Conservation (phyloP, 2,329 filamentous ascomycete genomes). For the Colletotrichum tofieldiae region DNA sequence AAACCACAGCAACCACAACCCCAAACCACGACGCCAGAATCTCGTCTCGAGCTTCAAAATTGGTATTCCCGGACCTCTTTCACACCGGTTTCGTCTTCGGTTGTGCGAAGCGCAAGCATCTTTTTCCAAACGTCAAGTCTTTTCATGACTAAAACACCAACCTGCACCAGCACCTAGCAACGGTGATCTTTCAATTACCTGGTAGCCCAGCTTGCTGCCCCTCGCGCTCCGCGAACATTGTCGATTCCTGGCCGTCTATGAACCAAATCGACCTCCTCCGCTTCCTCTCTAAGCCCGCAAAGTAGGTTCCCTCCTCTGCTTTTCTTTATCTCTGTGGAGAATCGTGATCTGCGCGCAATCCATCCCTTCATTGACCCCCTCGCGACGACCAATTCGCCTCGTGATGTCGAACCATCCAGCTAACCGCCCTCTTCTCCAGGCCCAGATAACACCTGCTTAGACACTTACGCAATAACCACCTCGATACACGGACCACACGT, state of each 20-base stretch:
- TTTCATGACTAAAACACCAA: conserved; percentile 3
- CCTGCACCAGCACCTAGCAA: conserved; percentile 12
- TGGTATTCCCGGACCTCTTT: neutral
- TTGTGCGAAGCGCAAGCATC: neutral
- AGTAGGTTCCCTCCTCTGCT: conserved; percentile 71
- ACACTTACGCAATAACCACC: neutral
- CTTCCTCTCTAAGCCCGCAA: conserved; percentile 94
- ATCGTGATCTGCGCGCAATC: neutral
- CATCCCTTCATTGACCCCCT: neutral
- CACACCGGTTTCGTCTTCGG: neutral
- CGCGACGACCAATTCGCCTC: neutral
- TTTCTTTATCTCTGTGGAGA: neutral
- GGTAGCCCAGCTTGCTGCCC: conserved; percentile 25
- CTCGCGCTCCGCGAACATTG: conserved; percentile 16
- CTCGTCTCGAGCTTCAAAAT: conserved; percentile 35
- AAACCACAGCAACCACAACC: conserved; percentile 34
- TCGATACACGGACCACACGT: conserved; percentile 33
- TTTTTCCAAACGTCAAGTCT: neutral
- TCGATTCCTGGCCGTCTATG: conserved; percentile 74
- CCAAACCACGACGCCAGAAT: conserved; percentile 27
- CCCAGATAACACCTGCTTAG: conserved; percentile 42
- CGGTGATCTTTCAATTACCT: conserved; percentile 22
- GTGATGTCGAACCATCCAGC: neutral
- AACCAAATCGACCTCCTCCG: conserved; percentile 91
- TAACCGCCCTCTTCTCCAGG: conserved; percentile 41